Evolutionary conservation across 352 stramenopile species (phyloP), one percentile per base, ranked within the genome.

Genomic region (Globisporangium mamillatum): DNA sequence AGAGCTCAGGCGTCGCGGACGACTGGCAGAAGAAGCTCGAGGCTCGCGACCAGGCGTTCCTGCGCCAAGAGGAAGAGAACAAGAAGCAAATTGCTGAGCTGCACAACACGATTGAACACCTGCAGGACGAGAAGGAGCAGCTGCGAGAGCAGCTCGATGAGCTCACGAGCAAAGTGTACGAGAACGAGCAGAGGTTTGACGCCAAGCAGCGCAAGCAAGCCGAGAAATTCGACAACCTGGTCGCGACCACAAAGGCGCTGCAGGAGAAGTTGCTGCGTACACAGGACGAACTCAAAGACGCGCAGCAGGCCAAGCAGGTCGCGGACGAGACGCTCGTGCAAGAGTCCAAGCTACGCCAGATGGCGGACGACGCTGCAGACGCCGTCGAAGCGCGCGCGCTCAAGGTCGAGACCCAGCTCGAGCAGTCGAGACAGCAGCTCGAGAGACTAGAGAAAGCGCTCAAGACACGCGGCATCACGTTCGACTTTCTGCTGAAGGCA

Each of bases 401-500:
- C 38, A 88, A 84, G 55, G 22, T 54, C 8, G 72, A 84, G 25
- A 29, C 44, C 1, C 73, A 85, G 44, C 70, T 88, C 22, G 60
- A 60, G 14, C 54, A 79, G 4, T 66, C 74, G 24, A 60, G 50
- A 46, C 46, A 64, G 29, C 77, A 86, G 25, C 64, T 89, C 16
- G 71, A 63, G 41, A 64, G 74, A 20, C 38, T 90, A 5, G 80
- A 88, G 58, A 75, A 73, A 3, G 80, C 80, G 16, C 79, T 90
- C 27, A 72, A 79, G 67, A 77, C 77, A n/a, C 84, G 84, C 16
- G 82, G 82, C 2, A 86, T 90, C 68, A 86, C 82, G n/a, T 74
- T 85, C 55, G 82, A 88, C n/a, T 90, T 81, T 50, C 41, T 90
- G 25, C 59, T 90, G 22, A 89, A 81, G 24, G 24, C 59, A 9